Percentiles rank a stretch among this genome's conserved stretches.
Conservation (phyloP, 2,329 filamentous ascomycete genomes). For the Chaetomiaceae sp. region DNA sequence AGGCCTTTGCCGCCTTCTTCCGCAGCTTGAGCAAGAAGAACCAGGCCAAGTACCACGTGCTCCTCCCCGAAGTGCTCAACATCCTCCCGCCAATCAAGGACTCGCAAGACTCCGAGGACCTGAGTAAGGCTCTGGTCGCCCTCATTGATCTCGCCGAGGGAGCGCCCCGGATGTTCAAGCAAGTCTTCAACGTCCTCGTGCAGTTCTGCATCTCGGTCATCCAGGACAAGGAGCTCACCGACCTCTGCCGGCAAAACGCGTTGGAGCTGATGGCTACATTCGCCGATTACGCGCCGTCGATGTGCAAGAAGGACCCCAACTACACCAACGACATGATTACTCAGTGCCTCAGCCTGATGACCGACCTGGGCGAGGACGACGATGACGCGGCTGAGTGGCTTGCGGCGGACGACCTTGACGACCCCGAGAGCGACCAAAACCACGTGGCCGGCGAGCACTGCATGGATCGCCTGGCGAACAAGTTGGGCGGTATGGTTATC, state of each 20-base stretch:
- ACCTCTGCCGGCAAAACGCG: slow-evolving; percentile 88
- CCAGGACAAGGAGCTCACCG: slow-evolving; percentile 89
- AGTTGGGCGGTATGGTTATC: slow-evolving; percentile 89
- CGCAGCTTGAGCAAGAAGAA: slow-evolving; percentile 82
- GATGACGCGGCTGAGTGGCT: slow-evolving; percentile 96
- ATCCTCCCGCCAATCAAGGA: slow-evolving; percentile 94
- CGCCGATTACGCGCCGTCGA: slow-evolving; percentile 85
- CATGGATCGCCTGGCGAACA: slow-evolving; percentile 96
- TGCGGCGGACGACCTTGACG: slow-evolving; percentile 85
- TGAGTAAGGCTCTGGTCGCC: slow-evolving; percentile 83
- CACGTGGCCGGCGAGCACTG: slow-evolving; percentile 97
- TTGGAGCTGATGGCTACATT: slow-evolving; percentile 98
- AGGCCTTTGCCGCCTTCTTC: slow-evolving; percentile 96
- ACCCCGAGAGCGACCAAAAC: slow-evolving; percentile 94
- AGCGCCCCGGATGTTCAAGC: slow-evolving; percentile 97
- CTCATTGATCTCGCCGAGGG: slow-evolving; percentile 92
- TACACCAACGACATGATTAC: slow-evolving; percentile 98
- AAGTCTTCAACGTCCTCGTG: slow-evolving; percentile 86
- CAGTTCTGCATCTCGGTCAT: slow-evolving; percentile 91
- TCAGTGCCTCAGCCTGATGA: slow-evolving; percentile 96
- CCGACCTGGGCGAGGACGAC: slow-evolving; percentile 89
- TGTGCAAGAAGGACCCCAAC: slow-evolving; percentile 90
- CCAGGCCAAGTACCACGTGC: slow-evolving; percentile 79
- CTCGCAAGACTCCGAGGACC: slow-evolving; percentile 79
- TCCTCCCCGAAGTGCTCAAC: slow-evolving; percentile 89